Evolutionary conservation across 2,329 filamentous ascomycete genomes (phyloP), one percentile per base, ranked within the genome.

Genomic region (Cyphellophora attinorum): DNA sequence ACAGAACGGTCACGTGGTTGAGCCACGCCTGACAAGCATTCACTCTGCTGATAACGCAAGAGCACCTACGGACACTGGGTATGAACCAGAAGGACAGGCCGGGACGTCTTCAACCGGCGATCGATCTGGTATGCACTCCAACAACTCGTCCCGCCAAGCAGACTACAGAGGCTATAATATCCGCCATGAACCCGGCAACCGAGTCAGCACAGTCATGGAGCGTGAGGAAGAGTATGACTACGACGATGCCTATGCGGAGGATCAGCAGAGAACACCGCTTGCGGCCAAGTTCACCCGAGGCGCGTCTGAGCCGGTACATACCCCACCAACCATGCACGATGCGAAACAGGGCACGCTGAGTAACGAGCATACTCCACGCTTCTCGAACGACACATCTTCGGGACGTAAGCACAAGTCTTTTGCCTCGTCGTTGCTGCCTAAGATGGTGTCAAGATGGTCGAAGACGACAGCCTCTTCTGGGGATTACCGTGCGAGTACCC

Each of bases 391-490:
- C 6, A 36, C 37, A 15, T 77, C 74, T 1, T 85, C 83, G 59
- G 73, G 75, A 42, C 84, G 82, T 57, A 95, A 93, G 63, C 83
- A 93, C 63, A 93, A 93, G 57, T 89, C 85, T 1, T 81, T 74
- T 53, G 77, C 78, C 38, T 91, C 85, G 1, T 85, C 83, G 0
- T 68, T 78, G 67, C 82, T 93, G 42, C 86, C 88, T 15, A 95
- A 93, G 64, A 88, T 49, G 42, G 38, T 48, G 43, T 96, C 91
- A 5, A 76, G 91, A 28, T 98, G 91, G 91, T 96, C 89, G 0
- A 91, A 93, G 62, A 96, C 89, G 2, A 98, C 91, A 0, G 75
- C 88, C 3, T 94, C 86, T 1, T 93, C 85, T 41, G 81, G 81
- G 48, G 81, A 80, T 27, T 81, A 88, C 56, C 76, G 81, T 27